Conservation (phyloP, 768 basidiomycete genomes). For the Xerocomus brunneocitrinus region DNA sequence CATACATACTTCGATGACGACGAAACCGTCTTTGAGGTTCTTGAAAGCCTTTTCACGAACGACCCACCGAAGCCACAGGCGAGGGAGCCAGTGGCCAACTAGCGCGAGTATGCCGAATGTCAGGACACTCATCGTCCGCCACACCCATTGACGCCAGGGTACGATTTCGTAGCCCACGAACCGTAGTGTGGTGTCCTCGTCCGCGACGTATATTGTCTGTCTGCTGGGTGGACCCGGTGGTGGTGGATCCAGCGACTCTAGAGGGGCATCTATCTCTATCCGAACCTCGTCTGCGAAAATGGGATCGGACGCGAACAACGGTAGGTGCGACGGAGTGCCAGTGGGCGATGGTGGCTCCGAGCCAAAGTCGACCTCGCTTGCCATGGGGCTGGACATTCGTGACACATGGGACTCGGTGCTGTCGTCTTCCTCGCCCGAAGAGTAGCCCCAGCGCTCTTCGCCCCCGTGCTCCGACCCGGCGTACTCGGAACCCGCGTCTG, state of each 20-base stretch:
- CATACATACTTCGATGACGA: slow-evolving; percentile 81
- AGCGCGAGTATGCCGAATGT: slow-evolving; percentile 72
- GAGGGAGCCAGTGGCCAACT: slow-evolving; percentile 91
- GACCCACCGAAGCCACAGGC: slow-evolving; percentile 85
- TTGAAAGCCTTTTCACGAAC: slow-evolving; percentile 81
- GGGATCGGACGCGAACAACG: slow-evolving; percentile 68
- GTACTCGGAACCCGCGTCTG: slow-evolving; percentile 57
- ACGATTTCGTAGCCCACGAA: slow-evolving; percentile 82
- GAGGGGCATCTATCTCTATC: slow-evolving; percentile 71
- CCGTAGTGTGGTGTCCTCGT: slow-evolving; percentile 86
- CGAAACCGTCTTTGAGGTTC: slow-evolving; percentile 61
- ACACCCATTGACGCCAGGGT: slow-evolving; percentile 56
- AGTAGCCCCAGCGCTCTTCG: slow-evolving; percentile 87
- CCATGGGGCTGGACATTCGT: slow-evolving; percentile 24
- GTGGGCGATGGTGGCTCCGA: slow-evolving; percentile 64
- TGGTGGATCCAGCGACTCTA: slow-evolving; percentile 61
- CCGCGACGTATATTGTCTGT: slow-evolving; percentile 80
- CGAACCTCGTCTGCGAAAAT: slow-evolving; percentile 81
- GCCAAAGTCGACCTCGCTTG: slow-evolving; percentile 65
- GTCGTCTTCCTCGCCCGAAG: slow-evolving; percentile 77
- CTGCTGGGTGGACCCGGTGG: slow-evolving; percentile 79
- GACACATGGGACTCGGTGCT: slow-evolving; percentile 29
- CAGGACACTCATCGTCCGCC: slow-evolving; percentile 65
- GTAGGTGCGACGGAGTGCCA: slow-evolving; percentile 44
- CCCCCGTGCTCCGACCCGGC: slow-evolving; percentile 53